Base-by-base conservation (phyloP, 495 filamentous ascomycete genomes). In the Aspergillus nidulans region DNA sequence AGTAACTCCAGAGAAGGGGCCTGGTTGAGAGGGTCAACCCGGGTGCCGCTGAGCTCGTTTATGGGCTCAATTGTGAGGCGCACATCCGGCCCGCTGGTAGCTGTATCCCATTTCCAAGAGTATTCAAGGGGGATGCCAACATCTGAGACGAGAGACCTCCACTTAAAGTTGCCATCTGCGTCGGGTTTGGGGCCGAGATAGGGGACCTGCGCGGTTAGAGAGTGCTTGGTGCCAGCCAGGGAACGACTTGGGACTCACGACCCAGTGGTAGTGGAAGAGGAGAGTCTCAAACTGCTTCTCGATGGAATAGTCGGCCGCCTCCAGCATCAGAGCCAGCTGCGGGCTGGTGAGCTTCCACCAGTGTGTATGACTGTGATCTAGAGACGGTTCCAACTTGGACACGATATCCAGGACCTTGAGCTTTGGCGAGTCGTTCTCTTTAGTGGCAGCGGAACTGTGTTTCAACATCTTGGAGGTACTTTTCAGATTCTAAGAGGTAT, bases 91-190 rank as follows among this genome's bases (percentile, higher is more conserved):
- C 28, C 44, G 1, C 21, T 23, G 30, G 12, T 59, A 8, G 19
- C n/a, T 15, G 53, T 57, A 24, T 64, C 60, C 65, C 65, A 69
- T 52, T 63, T 66, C 65, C 65, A 69, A 0, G 55, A 62, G 28
- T 63, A 65, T 44, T 69, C 63, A 3, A 69, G 43, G 0, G 63
- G 59, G 0, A 49, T 52, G 4, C 61, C 57, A 16, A 66, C 63
- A 16, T 32, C 32, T 13, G 53, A 32, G 13, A 69, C n/a, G 9
- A 61, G 50, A 10, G 57, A 61, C 39, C 25, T 57, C 55, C 55
- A 69, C 39, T 16, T 19, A 12, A 57, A 42, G 20, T 15, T 21
- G 5, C 57, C 65, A 9, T 49, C 57, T n/a, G 52, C 13, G 4
- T 32, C 18, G 2, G 47, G 62, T 26, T 26, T 42, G 8, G 48